Base-by-base conservation (phyloP, 495 filamentous ascomycete genomes). In the Lepraria neglecta region DNA sequence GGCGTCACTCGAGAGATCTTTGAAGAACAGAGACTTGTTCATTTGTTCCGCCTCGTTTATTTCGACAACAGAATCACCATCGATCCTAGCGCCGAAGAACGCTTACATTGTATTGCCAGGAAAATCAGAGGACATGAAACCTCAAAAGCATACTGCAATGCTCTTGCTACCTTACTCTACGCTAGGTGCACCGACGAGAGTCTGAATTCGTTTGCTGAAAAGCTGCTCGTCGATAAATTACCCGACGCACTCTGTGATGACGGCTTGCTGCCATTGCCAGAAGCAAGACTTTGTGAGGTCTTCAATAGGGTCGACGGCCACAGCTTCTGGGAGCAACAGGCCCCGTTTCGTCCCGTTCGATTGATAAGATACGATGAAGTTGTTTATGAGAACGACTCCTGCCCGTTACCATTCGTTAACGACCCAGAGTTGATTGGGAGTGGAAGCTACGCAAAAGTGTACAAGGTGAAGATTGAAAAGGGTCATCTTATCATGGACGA, bases 401-500 rank as follows among this genome's bases (percentile, higher is more conserved):
- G 45, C 4, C 47, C 28, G 21, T 33, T 60, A 21, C 58, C 58
- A 19, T 53, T 60, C 35, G 38, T 31, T 30, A 15, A 60, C 24
- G 58, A 53, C 5, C 46, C 44, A 17, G 28, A 17, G 1, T 7
- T 0, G 12, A 30, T 60, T 42, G 46, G 58, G 21, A 1, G 46
- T 14, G 58, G 58, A 28, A 31, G 7, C 14, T 53, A 17, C 38
- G 47, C 33, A 38, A 30, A n/a, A 17, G 46, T 59, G 14, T 19
- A 51, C 6, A 51, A 59, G 38, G 57, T 59, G 21, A 40, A 50
- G 21, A 51, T 59, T 51, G 57, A 27, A 28, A 0, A 35, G 14
- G 57, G 57, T 12, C 57, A 59, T 35, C 6, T 59, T 28, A 47
- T 40, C 28, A 59, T 48, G 42, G 44, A 31, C 44, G 19, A 38